These are phyloP conservation scores for Cystobasidiopsis lactophilus DNA, from an alignment of 768 basidiomycete genomes.

Conservation along the genomic window DNA sequence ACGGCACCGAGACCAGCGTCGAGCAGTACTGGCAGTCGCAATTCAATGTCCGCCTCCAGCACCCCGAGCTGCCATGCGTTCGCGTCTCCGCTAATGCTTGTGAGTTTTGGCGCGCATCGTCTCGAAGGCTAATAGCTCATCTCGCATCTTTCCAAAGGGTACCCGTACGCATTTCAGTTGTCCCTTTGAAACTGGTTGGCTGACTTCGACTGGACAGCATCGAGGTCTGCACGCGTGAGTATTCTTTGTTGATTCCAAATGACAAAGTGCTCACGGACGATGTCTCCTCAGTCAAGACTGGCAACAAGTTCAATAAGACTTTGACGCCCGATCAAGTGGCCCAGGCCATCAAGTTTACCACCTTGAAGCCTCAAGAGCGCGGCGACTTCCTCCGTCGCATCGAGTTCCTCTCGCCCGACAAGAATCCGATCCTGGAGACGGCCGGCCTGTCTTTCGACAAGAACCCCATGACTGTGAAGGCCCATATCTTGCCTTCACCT, in stretches of 20 bases:
- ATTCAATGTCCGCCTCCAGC: background rate
- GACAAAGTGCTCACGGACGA: no score
- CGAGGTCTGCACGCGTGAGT: no score
- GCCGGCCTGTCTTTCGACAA: conserved; percentile 7
- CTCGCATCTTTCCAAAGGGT: no score
- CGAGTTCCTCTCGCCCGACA: conserved; percentile 1
- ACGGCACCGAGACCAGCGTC: background rate
- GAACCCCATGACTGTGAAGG: conserved; percentile 4
- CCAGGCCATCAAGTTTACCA: conserved; percentile 9
- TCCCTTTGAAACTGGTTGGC: background rate
- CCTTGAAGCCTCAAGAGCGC: conserved; percentile 1
- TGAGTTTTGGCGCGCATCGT: background rate
- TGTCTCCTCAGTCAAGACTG: conserved; percentile 2
- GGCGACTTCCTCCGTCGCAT: conserved; percentile 3
- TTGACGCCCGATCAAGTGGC: conserved; percentile 11
- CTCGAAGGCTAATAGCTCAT: background rate
- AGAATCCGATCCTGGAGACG: background rate
- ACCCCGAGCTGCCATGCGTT: background rate
- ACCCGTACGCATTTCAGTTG: no score
- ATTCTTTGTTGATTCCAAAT: no score
- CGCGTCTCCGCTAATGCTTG: background rate
- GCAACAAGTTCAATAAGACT: conserved; percentile 11
- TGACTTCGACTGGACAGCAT: background rate
- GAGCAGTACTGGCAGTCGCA: background rate
- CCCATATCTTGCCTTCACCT: conserved; percentile 3